Conservation (phyloP, 192 early-diverging fungal genomes). For the Coemansia umbellata region DNA sequence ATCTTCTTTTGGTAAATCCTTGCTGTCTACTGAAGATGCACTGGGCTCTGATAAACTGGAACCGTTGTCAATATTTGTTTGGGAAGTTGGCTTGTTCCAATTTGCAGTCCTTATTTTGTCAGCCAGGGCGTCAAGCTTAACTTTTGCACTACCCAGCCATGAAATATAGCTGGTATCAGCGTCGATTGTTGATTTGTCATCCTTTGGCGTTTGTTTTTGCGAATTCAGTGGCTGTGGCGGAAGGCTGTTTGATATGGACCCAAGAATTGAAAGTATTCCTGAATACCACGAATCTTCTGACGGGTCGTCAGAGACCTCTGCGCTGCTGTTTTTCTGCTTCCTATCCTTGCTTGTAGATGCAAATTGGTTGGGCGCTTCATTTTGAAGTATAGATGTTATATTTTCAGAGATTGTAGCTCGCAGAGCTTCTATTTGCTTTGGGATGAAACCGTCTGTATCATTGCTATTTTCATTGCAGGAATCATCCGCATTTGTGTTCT, state of each 20-base stretch:
- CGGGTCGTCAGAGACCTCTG: not conserved
- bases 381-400: not conserved
- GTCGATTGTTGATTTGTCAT: not conserved
- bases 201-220: not conserved
- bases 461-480: too few species aligned
- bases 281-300: not conserved
- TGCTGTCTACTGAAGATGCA: not conserved
- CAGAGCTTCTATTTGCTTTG: not conserved
- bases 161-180: conserved; percentile 8
- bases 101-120: conserved; percentile 8
- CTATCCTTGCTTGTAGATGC: not conserved
- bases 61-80: not conserved
- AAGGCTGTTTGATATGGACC: not conserved
- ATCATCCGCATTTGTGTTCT: too few species aligned
- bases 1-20: not conserved
- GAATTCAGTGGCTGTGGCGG: not conserved
- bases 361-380: not conserved
- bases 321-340: not conserved
- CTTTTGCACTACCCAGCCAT: conserved; percentile 15
- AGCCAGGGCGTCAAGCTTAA: conserved; percentile 18
- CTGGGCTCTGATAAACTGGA: not conserved
- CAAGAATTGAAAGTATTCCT: not conserved
- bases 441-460: too few species aligned
- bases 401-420: not conserved
- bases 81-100: conserved; percentile 1